A percentile compares a stretch with the other conserved stretches of the same genome.
phyloP scores from a whole-genome alignment of 2,329 filamentous ascomycete genomes.

The Aspergillus novofumigatus region DNA sequence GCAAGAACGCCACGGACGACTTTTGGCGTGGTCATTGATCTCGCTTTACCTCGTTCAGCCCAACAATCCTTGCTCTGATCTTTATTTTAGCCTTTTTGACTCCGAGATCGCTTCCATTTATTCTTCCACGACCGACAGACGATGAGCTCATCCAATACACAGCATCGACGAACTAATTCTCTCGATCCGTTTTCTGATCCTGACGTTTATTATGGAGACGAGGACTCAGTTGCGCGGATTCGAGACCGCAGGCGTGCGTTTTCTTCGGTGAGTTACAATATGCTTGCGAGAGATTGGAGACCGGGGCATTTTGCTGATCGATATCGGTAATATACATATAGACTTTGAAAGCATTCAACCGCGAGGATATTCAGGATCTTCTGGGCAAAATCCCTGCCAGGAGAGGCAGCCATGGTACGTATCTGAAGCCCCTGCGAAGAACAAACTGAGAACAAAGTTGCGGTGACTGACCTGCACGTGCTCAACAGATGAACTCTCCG shows the following conservation, averaged over 20 bases:
- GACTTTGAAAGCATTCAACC: slow-evolving; percentile 36
- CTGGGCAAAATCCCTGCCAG: slow-evolving; percentile 32
- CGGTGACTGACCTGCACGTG: slow-evolving; percentile 11
- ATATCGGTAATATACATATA: slow-evolving; percentile 12
- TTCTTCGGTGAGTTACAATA: slow-evolving; percentile 47
- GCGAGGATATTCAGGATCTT: slow-evolving; percentile 32
- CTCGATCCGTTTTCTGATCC: slow-evolving; percentile 56
- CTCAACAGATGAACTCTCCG: slow-evolving; percentile 64
- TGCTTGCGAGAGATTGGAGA: slow-evolving; percentile 10
- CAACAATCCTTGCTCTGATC: slow-evolving; percentile 7
- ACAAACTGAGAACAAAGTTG: not conserved
- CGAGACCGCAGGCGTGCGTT: slow-evolving; percentile 51
- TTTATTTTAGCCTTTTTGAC: slow-evolving; percentile 1
- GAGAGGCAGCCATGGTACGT: slow-evolving; percentile 44
- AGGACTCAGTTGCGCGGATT: slow-evolving; percentile 43
- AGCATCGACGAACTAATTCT: slow-evolving; percentile 38
- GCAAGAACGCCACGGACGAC: slow-evolving; percentile 1
- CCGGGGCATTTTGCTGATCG: slow-evolving; percentile 10
- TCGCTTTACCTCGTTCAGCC: slow-evolving; percentile 1
- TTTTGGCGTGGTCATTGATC: slow-evolving; percentile 4
- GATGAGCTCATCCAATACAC: slow-evolving; percentile 40
- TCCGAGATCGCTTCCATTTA: not conserved
- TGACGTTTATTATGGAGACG: slow-evolving; percentile 56
- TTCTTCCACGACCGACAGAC: slow-evolving; percentile 8
- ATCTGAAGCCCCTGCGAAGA: not conserved